These are phyloP conservation scores for Aspergillus ostianus DNA, from an alignment of 495 filamentous ascomycete species.

Conservation along the genomic window DNA sequence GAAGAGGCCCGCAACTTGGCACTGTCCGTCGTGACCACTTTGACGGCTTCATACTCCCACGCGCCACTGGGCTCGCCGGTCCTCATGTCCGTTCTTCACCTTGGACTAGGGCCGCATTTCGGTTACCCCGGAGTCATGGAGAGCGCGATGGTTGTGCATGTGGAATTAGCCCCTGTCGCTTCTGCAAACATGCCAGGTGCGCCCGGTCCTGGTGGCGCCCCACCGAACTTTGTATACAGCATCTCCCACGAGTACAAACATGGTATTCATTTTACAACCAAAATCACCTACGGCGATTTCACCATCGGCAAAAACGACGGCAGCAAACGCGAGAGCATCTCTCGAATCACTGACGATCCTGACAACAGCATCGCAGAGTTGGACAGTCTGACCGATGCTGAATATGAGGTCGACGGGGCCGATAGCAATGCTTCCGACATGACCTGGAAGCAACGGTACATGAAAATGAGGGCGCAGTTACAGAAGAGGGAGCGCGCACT, in stretches of 20 bases:
- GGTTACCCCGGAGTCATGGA: constrained; percentile 28
- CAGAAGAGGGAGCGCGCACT: constrained; percentile 51
- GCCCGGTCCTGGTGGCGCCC: not conserved
- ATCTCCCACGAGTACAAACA: constrained; percentile 34
- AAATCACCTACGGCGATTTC: constrained; percentile 29
- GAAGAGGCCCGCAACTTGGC: constrained; percentile 39
- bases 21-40: constrained; percentile 29
- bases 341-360: constrained; percentile 6
- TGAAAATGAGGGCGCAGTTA: constrained; percentile 49
- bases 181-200: not conserved
- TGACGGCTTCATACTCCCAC: constrained; percentile 30
- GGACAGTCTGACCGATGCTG: constrained; percentile 26
- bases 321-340: constrained; percentile 14
- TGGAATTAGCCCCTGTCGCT: constrained; percentile 13
- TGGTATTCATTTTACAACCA: constrained; percentile 28
- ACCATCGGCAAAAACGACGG: constrained; percentile 16
- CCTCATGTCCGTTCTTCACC: constrained; percentile 32
- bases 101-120: constrained; percentile 41
- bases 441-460: constrained; percentile 46
- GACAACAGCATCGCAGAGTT: constrained; percentile 22
- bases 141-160: constrained; percentile 24
- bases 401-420: constrained; percentile 33
- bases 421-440: constrained; percentile 27
- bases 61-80: constrained; percentile 23
- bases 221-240: constrained; percentile 22